Base-by-base conservation (phyloP, 768 basidiomycete species). In the Mycena galopus region DNA sequence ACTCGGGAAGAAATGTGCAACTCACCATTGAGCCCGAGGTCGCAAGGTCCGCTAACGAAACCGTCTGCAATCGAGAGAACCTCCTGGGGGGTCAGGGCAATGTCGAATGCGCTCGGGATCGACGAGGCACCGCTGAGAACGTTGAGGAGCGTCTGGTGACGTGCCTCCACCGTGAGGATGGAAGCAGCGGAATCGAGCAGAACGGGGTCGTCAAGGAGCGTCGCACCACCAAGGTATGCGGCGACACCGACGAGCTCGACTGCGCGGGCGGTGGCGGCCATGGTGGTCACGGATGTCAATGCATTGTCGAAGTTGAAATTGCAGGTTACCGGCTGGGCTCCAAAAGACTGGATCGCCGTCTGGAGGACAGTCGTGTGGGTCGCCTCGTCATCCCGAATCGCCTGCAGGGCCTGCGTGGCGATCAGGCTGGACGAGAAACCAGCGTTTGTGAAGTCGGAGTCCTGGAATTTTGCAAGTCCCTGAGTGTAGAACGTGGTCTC, bases 111-210 rank as follows among this genome's bases (percentile, higher is more conserved):
- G 53, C 87, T 80, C 6, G 94, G 91, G 66, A 93, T 89, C 21
- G 90, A 85, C 4, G 86, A 86, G 19, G 88, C 82, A 19, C 87
- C 86, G 53, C 87, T 87, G 64, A 96, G 76, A 72, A 94, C 76
- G 83, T 96, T 95, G 62, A 95, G 86, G 51, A 96, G 81, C 1
- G 92, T 91, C 79, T 93, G 91, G 77, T 96, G 95, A 57, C 95
- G 91, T n/a, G 94, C 92, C 78, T 96, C 95, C 57, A 94, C 86
- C 32, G 94, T 92, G 80, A 93, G 77, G 78, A 95, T 95, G 29
- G 91, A 89, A 10, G 86, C 92, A 47, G 93, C 94, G n/a, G 89
- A 85, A 64, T 87, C 86, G 60, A 94, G 82, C 67, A 94, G 77
- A 29, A 85, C 81, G 17, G 91, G 90, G 74, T 94, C 89, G 16